phyloP scores from a whole-genome alignment of 768 basidiomycete genomes.

The Naganishia vishniacii region DNA sequence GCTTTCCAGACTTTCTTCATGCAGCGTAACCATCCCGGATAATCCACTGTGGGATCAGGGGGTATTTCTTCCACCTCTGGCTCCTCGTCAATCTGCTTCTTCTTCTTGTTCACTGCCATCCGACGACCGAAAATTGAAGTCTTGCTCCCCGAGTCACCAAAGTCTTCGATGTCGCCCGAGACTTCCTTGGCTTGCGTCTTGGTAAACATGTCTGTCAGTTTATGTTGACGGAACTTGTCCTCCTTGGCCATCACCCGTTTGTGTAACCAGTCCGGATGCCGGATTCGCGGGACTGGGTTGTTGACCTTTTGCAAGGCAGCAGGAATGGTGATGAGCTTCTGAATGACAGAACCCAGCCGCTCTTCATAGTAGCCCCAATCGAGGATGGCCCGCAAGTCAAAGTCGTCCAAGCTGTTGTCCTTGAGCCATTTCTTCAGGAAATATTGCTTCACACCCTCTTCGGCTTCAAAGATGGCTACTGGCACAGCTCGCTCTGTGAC shows the following conservation, averaged over 20 bases:
- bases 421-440: slow-evolving; percentile 96
- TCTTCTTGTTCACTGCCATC: slow-evolving; percentile 55
- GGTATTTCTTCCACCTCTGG: slow-evolving; percentile 49
- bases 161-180: slow-evolving; percentile 61
- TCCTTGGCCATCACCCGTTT: slow-evolving; percentile 79
- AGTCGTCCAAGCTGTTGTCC: slow-evolving; percentile 76
- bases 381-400: slow-evolving; percentile 86
- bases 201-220: slow-evolving; percentile 87
- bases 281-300: slow-evolving; percentile 91
- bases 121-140: slow-evolving; percentile 19
- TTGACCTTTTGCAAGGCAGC: slow-evolving; percentile 96
- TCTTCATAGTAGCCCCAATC: slow-evolving; percentile 99
- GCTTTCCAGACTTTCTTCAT: slow-evolving; percentile 74
- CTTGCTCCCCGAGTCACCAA: slow-evolving; percentile 38
- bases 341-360: slow-evolving; percentile 91
- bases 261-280: slow-evolving; percentile 95
- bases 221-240: slow-evolving; percentile 98
- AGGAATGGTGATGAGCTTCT: slow-evolving; percentile 97
- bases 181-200: slow-evolving; percentile 40
- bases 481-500: slow-evolving; percentile 96
- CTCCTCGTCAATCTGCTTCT: slow-evolving; percentile 52
- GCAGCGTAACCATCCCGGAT: slow-evolving; percentile 69
- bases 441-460: slow-evolving; percentile 77
- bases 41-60: slow-evolving; percentile 65
- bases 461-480: slow-evolving; percentile 94